Base-by-base conservation (phyloP, 2,329 filamentous ascomycete genomes). In the Endocalyx cinctus region DNA sequence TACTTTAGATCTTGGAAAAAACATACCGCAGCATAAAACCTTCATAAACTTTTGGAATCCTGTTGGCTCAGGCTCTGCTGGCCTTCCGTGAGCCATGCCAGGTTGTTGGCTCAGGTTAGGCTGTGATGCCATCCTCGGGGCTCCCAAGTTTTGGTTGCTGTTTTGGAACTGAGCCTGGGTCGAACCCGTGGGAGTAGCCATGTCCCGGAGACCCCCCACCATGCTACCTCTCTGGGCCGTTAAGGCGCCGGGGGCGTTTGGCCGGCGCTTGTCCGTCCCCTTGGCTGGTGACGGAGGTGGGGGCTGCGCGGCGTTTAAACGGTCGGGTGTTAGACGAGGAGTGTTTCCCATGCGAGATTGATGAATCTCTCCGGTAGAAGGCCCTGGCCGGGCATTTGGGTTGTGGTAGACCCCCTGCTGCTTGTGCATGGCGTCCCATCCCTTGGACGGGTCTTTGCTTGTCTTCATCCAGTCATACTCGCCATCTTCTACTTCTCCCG, bases 401-500 rank as follows among this genome's bases (percentile, higher is more conserved):
- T 87, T 82, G 66, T 89, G 86, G 48, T 87, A 71, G 50, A 72
- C 72, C 45, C 64, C 63, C 47, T n/a, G n/a, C 20, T 65, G 64
- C 61, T 85, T 82, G 52, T 84, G 82, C 62, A 87, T 86, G 39
- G 77, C 79, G 65, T 94, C 87, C 87, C 87, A 94, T 43, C 88
- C 88, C 66, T 94, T 92, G 66, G 88, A 87, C 53, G 74, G 69
- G 55, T 76, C 72, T 62, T 79, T 80, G 70, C 87, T 92, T 51
- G 95, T 74, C 74, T 95, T 96, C 87, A 97, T 95, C 92, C 92
- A 98, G 68, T 98, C 92, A 63, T 97, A 98, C 62, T 97, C 90
- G 55, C 92, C 92, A 63, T 98, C 92, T 60, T 97, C 92, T 7
- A 96, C 82, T 52, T 95, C 89, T 35, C 89, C 89, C 2, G 85